Evolutionary conservation across 148 eudicot genomes (phyloP), one percentile per base, ranked within the genome.

Genomic region (Arctostaphylos glauca): DNA sequence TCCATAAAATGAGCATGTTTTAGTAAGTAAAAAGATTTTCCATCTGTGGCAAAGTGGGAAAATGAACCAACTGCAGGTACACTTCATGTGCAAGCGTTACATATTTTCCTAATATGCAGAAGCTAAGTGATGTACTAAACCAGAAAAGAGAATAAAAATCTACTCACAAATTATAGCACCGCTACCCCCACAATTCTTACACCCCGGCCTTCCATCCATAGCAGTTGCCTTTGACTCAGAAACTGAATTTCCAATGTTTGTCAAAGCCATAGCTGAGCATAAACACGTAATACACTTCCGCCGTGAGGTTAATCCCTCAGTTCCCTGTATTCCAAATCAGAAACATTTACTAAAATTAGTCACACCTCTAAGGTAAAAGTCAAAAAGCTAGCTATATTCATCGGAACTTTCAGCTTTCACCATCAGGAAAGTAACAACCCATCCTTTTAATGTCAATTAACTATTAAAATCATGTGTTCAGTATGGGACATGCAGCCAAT

Each of bases 161-260:
- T 31, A 89, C 98, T 91, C 82, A 96, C 99, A 96, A 46, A 96
- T 94, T 73, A 96, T 84, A 84, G 99, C 97, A 81, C 99, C 99
- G 84, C 91, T 92, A n/a, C 99, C 99, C 43, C 81, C 59, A 85
- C 99, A 96, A 80, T 96, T 96, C 55, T 98, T 93, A 84, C 99
- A 96, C 3, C 53, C 94, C 4, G 95, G 83, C 85, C 83, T 86
- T 50, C 85, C 91, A n/a, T 94, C 98, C 31, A 87, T 54, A 82
- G 94, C 93, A 81, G 80, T 47, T 60, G 95, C 95, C 56, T 86
- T 84, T 86, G 89, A 79, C 76, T 85, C 87, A 31, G 87, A 83
- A 62, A 80, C 64, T 19, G 93, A 78, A 43, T 67, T 82, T 1
- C 84, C 87, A 46, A 56, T 83, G 71, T 50, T 85, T 82, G 92